Evolutionary conservation across 441 rosid species (phyloP).

Genomic region (Populus trichocarpa): DNA sequence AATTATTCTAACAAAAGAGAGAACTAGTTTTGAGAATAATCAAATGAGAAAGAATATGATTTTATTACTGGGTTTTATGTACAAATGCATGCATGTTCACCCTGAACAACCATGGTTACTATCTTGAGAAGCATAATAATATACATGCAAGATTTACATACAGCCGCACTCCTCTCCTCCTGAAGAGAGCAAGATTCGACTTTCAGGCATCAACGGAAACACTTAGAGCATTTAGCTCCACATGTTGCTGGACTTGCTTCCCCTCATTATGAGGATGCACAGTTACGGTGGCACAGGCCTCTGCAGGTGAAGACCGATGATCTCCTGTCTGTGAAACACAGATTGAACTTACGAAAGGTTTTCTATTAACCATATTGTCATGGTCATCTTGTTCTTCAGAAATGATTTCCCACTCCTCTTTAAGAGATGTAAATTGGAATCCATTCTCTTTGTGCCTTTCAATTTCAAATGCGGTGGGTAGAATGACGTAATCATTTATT

Average conservation of each 20-base stretch:
- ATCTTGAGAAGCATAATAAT: too few relatives aligned
- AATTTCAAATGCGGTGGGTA: conserved; percentile 68
- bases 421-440: conserved; percentile 60
- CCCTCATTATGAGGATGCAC: conserved; percentile 56
- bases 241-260: conserved; percentile 60
- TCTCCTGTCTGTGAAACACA: conserved; percentile 41
- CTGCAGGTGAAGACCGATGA: conserved; percentile 35
- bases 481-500: conserved; percentile 73
- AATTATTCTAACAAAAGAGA: too few relatives aligned
- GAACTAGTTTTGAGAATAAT: too few relatives aligned
- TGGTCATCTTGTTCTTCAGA: conserved; percentile 32
- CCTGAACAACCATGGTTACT: too few relatives aligned
- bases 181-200: background rate
- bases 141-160: too few relatives aligned
- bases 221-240: conserved; percentile 65
- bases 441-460: conserved; percentile 59
- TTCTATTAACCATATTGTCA: conserved; percentile 5
- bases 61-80: too few relatives aligned
- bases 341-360: conserved; percentile 42
- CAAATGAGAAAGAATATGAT: too few relatives aligned
- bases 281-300: conserved; percentile 58
- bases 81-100: too few relatives aligned
- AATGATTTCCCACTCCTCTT: conserved; percentile 87
- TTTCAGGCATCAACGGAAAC: conserved; percentile 57
- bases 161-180: background rate